Base-by-base conservation (phyloP, 2,329 filamentous ascomycete species). In the Aspergillus sp. region DNA sequence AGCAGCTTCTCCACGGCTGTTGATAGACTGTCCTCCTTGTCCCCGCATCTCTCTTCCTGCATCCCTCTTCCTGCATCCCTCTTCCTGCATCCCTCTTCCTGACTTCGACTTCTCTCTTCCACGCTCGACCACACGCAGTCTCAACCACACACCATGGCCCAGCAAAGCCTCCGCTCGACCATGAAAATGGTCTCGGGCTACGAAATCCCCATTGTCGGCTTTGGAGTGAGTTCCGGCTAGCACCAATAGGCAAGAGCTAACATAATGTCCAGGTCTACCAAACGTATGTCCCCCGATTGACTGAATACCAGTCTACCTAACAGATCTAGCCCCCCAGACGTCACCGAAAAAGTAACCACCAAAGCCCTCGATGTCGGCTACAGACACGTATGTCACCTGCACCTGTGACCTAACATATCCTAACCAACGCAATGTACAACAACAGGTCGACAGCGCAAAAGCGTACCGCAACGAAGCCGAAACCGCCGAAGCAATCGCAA, bases 381-480 rank as follows among this genome's bases (percentile, higher is more conserved):
- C 46, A 63, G 69, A 38, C 74, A 78, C 59, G 68, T 72, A 53
- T 34, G 57, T 36, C 25, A n/a, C 13, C 14, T 17, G 11, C 14
- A 4, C 5, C 11, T 12, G 8, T n/a, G n/a, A n/a, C n/a, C 27
- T 29, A 17, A 29, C 15, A 10, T 10, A 30, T 15, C 7, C 4
- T 3, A 15, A 15, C 24, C 12, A 20, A 17, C 28, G n/a, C 5
- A 22, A 22, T 16, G n/a, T n/a, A n/a, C n/a, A n/a, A n/a, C n/a
- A n/a, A 12, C 28, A 71, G 67, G 58, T 78, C 40, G 75, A 80
- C 52, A 72, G 69, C 1, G 74, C 75, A 2, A 66, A 67, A 8
- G 63, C 55, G 15, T 80, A 79, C 51, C 59, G 59, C 24, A 80
- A 80, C 41, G 75, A 79, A 55, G 59, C 57, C 7, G 67, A 73